Evolutionary conservation across 352 stramenopile species (phyloP), one percentile per base, ranked within the genome.

Genomic region (Achlya hypogyna): DNA sequence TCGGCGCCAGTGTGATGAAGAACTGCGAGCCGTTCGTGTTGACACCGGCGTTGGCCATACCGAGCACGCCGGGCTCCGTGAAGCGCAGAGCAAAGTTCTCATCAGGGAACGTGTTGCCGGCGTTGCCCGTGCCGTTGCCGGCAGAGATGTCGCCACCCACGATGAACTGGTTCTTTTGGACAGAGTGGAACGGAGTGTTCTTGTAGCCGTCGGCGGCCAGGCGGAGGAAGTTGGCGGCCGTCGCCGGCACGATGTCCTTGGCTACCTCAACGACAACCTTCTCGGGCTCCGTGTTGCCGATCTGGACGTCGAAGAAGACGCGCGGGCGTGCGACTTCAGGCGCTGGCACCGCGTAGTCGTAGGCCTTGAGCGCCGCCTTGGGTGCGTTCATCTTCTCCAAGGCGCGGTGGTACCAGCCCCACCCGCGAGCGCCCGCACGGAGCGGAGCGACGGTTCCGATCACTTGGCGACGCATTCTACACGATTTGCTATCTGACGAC

Each of bases 11-110:
- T 65, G 84, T 98, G 70, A 99, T 99, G 77, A 99, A 99, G 77
- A 99, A 99, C 82, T 99, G 98, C 71, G 87, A 98, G 5, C 96
- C 97, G 79, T 99, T 99, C 51, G 98, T 99, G 79, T 98, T 95
- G 54, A 87, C 78, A 32, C 97, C 97, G 34, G 86, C 85, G 77
- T 99, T 99, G 35, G 97, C 97, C 97, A 99, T 99, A 69, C 85
- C 85, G 54, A 94, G 67, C 40, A 94, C 85, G 51, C 85, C 85
- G 63, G 87, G 74, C 68, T 94, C 83, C 40, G 83, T 83, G 66
- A 91, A 94, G 74, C 90, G 85, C 53, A 94, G 76, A 56, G 82
- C 83, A 65, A 88, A 94, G 72, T 94, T 94, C 74, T 94, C 85
- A 68, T 94, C 85, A 51, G 89, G 75, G 70, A 94, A 94, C 32